Evolutionary conservation across 306 rosid genomes (phyloP).

Genomic region (Begonia fuchsioides): DNA sequence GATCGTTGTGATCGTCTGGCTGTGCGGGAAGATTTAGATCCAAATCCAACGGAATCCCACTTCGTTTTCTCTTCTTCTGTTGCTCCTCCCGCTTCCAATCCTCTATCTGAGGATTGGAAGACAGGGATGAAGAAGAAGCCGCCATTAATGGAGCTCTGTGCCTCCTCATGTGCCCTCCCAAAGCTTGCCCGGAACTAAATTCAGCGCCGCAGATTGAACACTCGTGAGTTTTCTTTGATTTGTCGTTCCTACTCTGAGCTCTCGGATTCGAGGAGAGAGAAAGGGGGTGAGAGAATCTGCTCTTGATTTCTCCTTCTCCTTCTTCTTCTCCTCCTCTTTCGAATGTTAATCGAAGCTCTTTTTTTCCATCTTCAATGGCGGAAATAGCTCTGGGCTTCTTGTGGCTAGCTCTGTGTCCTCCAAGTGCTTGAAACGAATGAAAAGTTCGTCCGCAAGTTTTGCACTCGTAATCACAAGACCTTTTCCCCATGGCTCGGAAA

Average conservation of each 20-base stretch:
- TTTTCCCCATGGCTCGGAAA: conserved; percentile 7
- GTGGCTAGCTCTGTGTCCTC: conserved; percentile 85
- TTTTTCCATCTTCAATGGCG: conserved; percentile 12
- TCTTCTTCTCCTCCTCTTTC: conserved; percentile 20
- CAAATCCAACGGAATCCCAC: conserved; percentile 50
- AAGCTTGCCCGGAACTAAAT: conserved; percentile 78
- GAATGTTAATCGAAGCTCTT: conserved; percentile 11
- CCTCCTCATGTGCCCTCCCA: conserved; percentile 91
- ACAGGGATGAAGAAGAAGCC: conserved; percentile 17
- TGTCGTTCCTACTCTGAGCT: conserved; percentile 10
- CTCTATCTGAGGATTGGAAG: conserved; percentile 27
- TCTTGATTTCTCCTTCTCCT: conserved; percentile 28
- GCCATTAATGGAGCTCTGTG: conserved; percentile 41
- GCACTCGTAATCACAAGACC: conserved; percentile 60
- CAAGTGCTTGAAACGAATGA: conserved; percentile 80
- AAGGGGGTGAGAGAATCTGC: conserved; percentile 15
- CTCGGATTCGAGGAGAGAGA: conserved; percentile 20
- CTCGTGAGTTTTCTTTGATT: conserved; percentile 42
- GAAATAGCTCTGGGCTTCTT: conserved; percentile 45
- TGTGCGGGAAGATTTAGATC: conserved; percentile 97
- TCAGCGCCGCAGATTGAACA: conserved; percentile 75
- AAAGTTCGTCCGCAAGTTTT: conserved; percentile 67
- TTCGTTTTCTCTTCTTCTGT: conserved; percentile 32
- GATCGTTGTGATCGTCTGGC: conserved; percentile 77
- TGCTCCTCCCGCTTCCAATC: conserved; percentile 18